Percentiles rank a stretch among this genome's conserved stretches.
These are phyloP conservation scores for Vitis rotundifolia DNA, from an alignment of 164 flowering plant genomes.

Conservation along the genomic window DNA sequence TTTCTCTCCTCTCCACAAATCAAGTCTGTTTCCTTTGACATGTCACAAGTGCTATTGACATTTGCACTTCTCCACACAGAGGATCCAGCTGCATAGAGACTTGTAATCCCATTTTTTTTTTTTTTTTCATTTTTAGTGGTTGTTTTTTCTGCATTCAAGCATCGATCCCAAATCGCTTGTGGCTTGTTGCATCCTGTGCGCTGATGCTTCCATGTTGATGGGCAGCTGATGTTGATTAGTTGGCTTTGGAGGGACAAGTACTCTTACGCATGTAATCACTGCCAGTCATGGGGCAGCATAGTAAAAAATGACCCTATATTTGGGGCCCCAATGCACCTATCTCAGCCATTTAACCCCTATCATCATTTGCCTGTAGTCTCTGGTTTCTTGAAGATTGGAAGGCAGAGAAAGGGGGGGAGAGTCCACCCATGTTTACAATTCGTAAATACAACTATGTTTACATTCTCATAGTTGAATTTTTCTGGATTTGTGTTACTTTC, in stretches of 20 bases:
- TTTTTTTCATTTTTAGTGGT: neutral
- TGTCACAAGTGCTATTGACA: slow-evolving; percentile 4
- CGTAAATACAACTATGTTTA: too few species aligned
- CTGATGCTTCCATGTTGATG: slow-evolving; percentile 8
- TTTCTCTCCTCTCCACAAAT: neutral
- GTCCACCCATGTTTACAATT: neutral
- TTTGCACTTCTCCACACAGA: slow-evolving; percentile 1
- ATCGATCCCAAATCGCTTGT: neutral
- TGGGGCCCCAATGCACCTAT: neutral
- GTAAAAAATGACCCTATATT: neutral
- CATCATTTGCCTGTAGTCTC: slow-evolving; percentile 1
- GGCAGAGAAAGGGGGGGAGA: neutral
- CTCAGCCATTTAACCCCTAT: neutral
- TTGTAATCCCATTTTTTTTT: neutral
- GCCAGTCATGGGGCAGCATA: neutral
- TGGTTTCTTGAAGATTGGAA: slow-evolving; percentile 5
- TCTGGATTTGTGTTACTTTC: too few species aligned
- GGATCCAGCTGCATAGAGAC: neutral
- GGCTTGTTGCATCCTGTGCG: neutral
- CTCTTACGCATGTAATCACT: neutral
- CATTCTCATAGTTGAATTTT: too few species aligned
- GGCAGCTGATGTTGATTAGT: neutral
- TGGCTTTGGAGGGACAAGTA: neutral
- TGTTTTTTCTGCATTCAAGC: neutral
- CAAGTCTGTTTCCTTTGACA: neutral